Base-by-base conservation (phyloP, 2,329 filamentous ascomycete genomes). In the Cercospora berteroae region DNA sequence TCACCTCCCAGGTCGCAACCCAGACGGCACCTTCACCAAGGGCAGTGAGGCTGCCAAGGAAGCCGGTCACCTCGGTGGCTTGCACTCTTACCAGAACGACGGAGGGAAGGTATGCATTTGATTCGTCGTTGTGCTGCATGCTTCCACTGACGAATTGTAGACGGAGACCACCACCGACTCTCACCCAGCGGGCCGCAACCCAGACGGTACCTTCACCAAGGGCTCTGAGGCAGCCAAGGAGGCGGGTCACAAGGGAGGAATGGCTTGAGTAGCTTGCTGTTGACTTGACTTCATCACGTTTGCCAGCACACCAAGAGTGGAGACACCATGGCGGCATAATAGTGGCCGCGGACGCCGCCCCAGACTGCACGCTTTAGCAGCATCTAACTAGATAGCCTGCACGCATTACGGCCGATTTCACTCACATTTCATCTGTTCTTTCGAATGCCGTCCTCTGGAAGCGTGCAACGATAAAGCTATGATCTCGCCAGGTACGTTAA, bases 191-290 rank as follows among this genome's bases (percentile, higher is more conserved):
- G 78, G 73, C 25, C 72, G 76, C 65, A 74, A 76, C 66, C 67
- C 69, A 31, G 70, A 74, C 57, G 73, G 73, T n/a, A 74, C 74
- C 9, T 76, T 77, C 69, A 66, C 56, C 29, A 72, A 72, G 56
- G 75, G 73, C n/a, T 71, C 69, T 12, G 70, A 73, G 36, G 73
- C 72, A n/a, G 75, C 74, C 2, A 71, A 71, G 55, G 72, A 74
- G 29, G 74, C 75, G 74, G 23, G 18, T 52, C 48, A 52, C 48
- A 61, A 69, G 27, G 73, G 74, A n/a, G 74, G 74, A 6, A 39
- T 72, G 12, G 60, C 59, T 50, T 62, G 39, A 44, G 27, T 23
- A 31, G 25, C 12, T 59, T 59, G 16, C 27, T 33, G 27, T 16
- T 59, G 27, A 59, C n/a, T 42, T 1, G 4, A 42, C 0, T 42